These are phyloP conservation scores for Capsicum rhomboideum DNA, from an alignment of 257 asterid genomes.

Conservation along the genomic window DNA sequence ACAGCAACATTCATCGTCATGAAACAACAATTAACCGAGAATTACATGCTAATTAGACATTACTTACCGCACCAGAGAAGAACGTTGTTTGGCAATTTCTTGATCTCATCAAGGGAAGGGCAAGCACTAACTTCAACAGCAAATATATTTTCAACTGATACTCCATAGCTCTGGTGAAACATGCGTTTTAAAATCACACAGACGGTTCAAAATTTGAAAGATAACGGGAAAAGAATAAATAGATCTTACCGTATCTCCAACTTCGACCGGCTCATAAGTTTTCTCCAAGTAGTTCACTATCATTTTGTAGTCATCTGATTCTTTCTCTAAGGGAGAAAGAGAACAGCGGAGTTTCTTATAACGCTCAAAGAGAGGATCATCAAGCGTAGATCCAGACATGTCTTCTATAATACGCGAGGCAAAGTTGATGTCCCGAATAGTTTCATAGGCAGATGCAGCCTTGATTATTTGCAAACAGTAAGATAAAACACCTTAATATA, in stretches of 20 bases:
- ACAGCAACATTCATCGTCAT: neutral
- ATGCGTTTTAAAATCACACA: neutral
- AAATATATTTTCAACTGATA: constrained; percentile 50
- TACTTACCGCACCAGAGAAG: constrained; percentile 86
- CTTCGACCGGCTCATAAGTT: constrained; percentile 66
- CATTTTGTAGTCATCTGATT: constrained; percentile 66
- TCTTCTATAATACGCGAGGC: constrained; percentile 82
- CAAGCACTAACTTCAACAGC: constrained; percentile 57
- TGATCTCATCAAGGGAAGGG: constrained; percentile 61
- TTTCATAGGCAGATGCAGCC: constrained; percentile 78
- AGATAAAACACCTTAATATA: neutral
- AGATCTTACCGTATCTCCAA: constrained; percentile 69
- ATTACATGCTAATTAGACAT: neutral
- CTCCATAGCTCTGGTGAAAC: constrained; percentile 55
- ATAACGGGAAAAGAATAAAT: neutral
- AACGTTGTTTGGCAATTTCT: constrained; percentile 53
- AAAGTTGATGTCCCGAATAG: constrained; percentile 51
- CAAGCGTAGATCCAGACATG: constrained; percentile 55
- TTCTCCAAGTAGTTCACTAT: constrained; percentile 57
- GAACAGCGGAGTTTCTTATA: constrained; percentile 69
- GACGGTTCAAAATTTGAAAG: neutral
- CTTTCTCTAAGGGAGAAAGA: constrained; percentile 38
- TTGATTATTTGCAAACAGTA: neutral
- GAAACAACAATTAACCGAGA: neutral
- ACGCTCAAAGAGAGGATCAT: constrained; percentile 69